Conservation (phyloP, 2,329 filamentous ascomycete species). For the Hypoxylon sp. region DNA sequence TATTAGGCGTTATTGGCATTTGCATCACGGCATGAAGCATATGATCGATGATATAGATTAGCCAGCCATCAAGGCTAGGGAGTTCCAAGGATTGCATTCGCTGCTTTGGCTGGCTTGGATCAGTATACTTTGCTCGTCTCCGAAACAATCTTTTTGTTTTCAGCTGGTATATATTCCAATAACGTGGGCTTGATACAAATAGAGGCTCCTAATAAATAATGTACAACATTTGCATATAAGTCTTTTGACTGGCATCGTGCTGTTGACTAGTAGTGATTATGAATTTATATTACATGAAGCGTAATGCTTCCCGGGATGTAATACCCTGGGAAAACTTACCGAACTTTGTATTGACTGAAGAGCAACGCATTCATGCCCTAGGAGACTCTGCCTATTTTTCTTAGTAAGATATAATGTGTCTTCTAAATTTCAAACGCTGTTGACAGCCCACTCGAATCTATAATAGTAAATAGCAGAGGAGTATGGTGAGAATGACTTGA, state of each 20-base stretch:
- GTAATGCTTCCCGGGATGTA: background rate
- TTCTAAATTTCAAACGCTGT: background rate
- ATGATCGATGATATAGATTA: slow-evolving; percentile 4
- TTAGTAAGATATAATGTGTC: background rate
- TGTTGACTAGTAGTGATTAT: background rate
- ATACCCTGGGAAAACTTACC: background rate
- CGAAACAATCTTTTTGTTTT: background rate
- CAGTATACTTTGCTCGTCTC: background rate
- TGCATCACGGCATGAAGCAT: slow-evolving; percentile 23
- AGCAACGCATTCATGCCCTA: background rate
- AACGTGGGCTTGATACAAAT: background rate
- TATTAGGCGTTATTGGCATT: slow-evolving; percentile 26
- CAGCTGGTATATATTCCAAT: background rate
- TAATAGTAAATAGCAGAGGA: background rate
- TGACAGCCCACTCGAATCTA: background rate
- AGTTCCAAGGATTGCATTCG: slow-evolving; percentile 16
- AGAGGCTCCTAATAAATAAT: background rate
- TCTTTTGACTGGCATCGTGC: background rate
- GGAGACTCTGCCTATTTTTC: background rate
- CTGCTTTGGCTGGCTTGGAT: slow-evolving; percentile 1
- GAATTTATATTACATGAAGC: too few species aligned
- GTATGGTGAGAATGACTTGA: background rate
- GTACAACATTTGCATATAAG: slow-evolving; percentile 2
- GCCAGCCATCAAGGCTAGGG: slow-evolving; percentile 13
- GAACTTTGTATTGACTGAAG: background rate